Evolutionary conservation across 805 yeast species (phyloP).

Genomic region (Starmerella vaccinii): DNA sequence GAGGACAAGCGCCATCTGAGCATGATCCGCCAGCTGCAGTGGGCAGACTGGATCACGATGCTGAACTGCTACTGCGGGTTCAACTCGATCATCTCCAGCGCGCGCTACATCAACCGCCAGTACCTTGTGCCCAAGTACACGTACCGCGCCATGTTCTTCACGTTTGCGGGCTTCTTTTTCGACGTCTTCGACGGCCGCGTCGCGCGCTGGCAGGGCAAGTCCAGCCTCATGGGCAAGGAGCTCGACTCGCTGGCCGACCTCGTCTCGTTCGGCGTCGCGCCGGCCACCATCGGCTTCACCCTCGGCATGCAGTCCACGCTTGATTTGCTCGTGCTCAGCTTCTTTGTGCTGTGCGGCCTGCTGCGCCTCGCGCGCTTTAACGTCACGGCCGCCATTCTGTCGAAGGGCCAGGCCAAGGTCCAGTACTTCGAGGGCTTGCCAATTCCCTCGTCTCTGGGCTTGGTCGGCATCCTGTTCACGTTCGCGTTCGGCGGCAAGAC

Average conservation of each 20-base stretch:
- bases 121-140: constrained; percentile 44
- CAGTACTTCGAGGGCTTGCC: constrained; percentile 89
- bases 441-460: constrained; percentile 72
- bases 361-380: constrained; percentile 92
- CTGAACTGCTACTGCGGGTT: constrained; percentile 91
- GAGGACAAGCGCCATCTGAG: constrained; percentile 78
- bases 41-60: constrained; percentile 94
- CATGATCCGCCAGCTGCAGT: constrained; percentile 61
- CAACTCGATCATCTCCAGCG: constrained; percentile 75
- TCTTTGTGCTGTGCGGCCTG: constrained; percentile 86
- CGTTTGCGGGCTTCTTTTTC: constrained; percentile 83
- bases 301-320: constrained; percentile 78
- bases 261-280: constrained; percentile 89
- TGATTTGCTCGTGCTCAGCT: constrained; percentile 66
- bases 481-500: constrained; percentile 44
- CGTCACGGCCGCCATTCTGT: constrained; percentile 84
- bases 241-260: constrained; percentile 93
- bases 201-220: constrained; percentile 84
- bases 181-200: constrained; percentile 97
- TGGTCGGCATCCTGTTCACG: constrained; percentile 64
- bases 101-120: constrained; percentile 66
- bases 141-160: constrained; percentile 85
- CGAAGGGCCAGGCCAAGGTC: constrained; percentile 82
- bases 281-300: constrained; percentile 84
- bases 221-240: constrained; percentile 93